Evolutionary conservation across 192 early-diverging fungal species (phyloP).

Genomic region (Powellomyces hirtus): DNA sequence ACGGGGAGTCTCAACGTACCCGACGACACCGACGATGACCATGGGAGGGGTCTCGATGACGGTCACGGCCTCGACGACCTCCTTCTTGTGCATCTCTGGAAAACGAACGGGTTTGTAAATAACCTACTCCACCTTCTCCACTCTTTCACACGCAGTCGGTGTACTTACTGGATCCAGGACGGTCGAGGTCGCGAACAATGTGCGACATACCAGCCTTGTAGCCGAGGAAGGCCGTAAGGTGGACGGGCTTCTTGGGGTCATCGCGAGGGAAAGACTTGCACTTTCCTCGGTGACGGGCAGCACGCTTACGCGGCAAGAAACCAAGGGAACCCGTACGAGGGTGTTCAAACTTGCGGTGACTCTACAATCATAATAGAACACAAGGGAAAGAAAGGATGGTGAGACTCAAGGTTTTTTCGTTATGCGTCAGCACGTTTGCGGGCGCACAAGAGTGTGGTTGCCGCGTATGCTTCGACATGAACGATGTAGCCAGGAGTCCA

Average conservation of each 20-base stretch:
- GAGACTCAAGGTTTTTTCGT: slow-evolving; percentile 8
- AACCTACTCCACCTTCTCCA: too few species aligned
- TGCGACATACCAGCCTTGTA: slow-evolving; percentile 99
- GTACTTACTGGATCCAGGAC: slow-evolving; percentile 88
- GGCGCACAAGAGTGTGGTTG: slow-evolving; percentile 20
- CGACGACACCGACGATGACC: slow-evolving; percentile 97
- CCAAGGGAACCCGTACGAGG: slow-evolving; percentile 85
- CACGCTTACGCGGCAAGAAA: slow-evolving; percentile 86
- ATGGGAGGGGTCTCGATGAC: slow-evolving; percentile 97
- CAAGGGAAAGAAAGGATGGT: background rate
- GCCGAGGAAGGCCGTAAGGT: slow-evolving; percentile 98
- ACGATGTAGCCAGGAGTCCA: slow-evolving; percentile 16
- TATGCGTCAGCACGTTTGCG: slow-evolving; percentile 22
- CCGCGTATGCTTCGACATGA: slow-evolving; percentile 23
- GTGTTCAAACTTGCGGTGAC: slow-evolving; percentile 95
- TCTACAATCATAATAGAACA: background rate
- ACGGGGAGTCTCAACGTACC: slow-evolving; percentile 98
- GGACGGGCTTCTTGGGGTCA: slow-evolving; percentile 89
- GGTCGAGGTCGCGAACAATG: slow-evolving; percentile 98
- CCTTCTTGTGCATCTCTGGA: slow-evolving; percentile 99
- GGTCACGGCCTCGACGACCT: slow-evolving; percentile 98
- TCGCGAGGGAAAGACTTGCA: slow-evolving; percentile 99
- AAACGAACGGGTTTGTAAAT: background rate
- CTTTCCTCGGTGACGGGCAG: slow-evolving; percentile 89
- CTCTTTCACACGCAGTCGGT: background rate